Conservation (phyloP, 345 rosid species). For the Hibiscus mutabilis region DNA sequence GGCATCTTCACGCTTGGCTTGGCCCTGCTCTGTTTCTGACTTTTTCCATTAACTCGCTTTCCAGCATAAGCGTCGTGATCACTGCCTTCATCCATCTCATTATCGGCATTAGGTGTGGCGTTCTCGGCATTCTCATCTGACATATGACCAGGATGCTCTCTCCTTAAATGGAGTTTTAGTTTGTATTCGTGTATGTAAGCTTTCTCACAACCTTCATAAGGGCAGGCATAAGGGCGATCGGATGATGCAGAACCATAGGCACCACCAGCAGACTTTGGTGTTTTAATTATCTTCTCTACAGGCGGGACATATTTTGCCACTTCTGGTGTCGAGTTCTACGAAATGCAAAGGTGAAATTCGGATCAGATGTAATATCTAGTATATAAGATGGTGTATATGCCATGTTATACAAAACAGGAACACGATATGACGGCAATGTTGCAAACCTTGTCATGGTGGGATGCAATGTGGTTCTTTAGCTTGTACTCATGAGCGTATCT, state of each 20-base stretch:
- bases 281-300: slow-evolving; percentile 55
- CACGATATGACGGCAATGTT: background rate
- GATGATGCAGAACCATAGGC: slow-evolving; percentile 58
- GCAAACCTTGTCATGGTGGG: slow-evolving; percentile 82
- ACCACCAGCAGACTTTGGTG: slow-evolving; percentile 46
- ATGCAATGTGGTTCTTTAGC: slow-evolving; percentile 74
- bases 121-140: slow-evolving; percentile 61
- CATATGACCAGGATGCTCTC: slow-evolving; percentile 86
- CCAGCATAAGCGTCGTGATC: slow-evolving; percentile 65
- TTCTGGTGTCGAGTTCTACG: slow-evolving; percentile 50
- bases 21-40: slow-evolving; percentile 50
- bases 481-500: slow-evolving; percentile 98
- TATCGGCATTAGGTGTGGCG: slow-evolving; percentile 40
- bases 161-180: slow-evolving; percentile 88
- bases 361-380: background rate
- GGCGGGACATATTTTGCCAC: slow-evolving; percentile 59
- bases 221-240: slow-evolving; percentile 89
- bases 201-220: slow-evolving; percentile 85
- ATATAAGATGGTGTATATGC: background rate
- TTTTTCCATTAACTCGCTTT: slow-evolving; percentile 58
- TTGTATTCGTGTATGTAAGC: slow-evolving; percentile 97
- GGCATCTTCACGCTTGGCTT: slow-evolving; percentile 65
- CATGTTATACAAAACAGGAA: background rate
- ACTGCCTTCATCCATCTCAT: slow-evolving; percentile 75
- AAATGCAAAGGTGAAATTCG: background rate